Percentiles rank a stretch among this genome's conserved stretches.
These are phyloP conservation scores for Ascoidea tarda DNA, from an alignment of 805 yeast genomes.

Conservation along the genomic window DNA sequence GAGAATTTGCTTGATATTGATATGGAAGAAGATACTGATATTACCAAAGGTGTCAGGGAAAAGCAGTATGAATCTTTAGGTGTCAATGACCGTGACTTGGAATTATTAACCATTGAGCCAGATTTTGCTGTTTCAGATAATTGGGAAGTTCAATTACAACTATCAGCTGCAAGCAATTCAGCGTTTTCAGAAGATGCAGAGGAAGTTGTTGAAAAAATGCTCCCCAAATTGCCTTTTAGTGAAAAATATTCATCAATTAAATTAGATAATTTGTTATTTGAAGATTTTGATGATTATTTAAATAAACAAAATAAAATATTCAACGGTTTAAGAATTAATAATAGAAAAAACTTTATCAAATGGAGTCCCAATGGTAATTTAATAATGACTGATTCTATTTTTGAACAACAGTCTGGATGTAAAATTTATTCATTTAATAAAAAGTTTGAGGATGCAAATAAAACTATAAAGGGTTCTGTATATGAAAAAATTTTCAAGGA, in stretches of 20 bases:
- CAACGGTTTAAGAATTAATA: slow-evolving; percentile 16
- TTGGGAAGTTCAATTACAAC: slow-evolving; percentile 25
- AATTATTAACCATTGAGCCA: slow-evolving; percentile 19
- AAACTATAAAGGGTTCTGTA: not conserved
- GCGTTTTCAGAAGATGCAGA: slow-evolving; percentile 21
- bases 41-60: slow-evolving; percentile 24
- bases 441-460: not conserved
- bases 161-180: slow-evolving; percentile 21
- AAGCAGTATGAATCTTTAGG: slow-evolving; percentile 61
- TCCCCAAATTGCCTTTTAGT: slow-evolving; percentile 5
- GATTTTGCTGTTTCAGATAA: slow-evolving; percentile 10
- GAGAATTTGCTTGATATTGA: slow-evolving; percentile 9
- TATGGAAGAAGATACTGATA: slow-evolving; percentile 19
- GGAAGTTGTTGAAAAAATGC: slow-evolving; percentile 1
- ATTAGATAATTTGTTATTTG: slow-evolving; percentile 33
- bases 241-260: slow-evolving; percentile 6
- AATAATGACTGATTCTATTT: not conserved
- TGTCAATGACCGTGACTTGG: slow-evolving; percentile 30
- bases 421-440: too few species aligned
- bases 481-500: slow-evolving; percentile 12
- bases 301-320: slow-evolving; percentile 15
- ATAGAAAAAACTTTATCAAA: slow-evolving; percentile 4
- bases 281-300: slow-evolving; percentile 25
- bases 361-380: slow-evolving; percentile 3
- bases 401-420: too few species aligned